phyloP scores from a whole-genome alignment of 257 asterid species.

The Scutellaria barbata region DNA sequence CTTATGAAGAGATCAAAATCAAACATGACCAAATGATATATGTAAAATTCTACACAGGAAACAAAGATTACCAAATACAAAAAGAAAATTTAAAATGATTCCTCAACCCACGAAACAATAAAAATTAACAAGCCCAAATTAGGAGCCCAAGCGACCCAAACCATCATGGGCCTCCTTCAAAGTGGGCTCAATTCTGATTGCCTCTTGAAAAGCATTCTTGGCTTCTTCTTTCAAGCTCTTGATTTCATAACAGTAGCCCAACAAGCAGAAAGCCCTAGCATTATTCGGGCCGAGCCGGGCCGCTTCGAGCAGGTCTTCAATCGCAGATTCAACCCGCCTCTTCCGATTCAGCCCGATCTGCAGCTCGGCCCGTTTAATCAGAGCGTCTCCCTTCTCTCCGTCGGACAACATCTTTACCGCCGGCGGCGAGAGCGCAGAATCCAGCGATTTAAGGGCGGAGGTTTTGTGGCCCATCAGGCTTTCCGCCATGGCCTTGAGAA shows the following conservation, averaged over 20 bases:
- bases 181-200: conserved; percentile 52
- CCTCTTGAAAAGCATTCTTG: conserved; percentile 46
- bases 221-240: conserved; percentile 60
- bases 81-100: neutral
- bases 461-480: conserved; percentile 70
- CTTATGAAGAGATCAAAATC: no score
- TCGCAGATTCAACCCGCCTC: conserved; percentile 71
- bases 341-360: conserved; percentile 58
- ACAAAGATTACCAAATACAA: neutral
- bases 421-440: conserved; percentile 71
- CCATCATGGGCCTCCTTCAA: conserved; percentile 53
- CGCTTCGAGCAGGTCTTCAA: conserved; percentile 68
- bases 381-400: conserved; percentile 72
- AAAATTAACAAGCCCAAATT: neutral
- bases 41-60: neutral
- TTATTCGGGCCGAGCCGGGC: conserved; percentile 56
- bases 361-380: conserved; percentile 78
- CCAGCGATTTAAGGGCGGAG: conserved; percentile 70
- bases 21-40: no score
- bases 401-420: conserved; percentile 62
- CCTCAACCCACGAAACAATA: neutral
- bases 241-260: conserved; percentile 70
- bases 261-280: conserved; percentile 59
- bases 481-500: conserved; percentile 80
- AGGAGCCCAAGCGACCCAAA: conserved; percentile 47